Base-by-base conservation (phyloP, 805 yeast species). In the Metschnikowia continentalis region DNA sequence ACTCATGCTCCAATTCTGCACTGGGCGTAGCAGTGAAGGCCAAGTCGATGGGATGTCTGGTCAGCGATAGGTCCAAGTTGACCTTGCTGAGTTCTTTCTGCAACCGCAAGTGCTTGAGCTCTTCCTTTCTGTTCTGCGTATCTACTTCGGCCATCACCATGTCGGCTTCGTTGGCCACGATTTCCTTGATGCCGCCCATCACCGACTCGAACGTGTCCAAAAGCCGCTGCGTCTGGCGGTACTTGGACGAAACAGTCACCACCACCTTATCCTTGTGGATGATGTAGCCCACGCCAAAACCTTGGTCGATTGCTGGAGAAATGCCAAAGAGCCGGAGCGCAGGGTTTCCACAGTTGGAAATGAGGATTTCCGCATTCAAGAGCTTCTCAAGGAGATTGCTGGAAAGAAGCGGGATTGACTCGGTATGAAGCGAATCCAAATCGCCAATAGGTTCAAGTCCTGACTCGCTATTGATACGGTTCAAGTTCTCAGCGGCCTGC, bases 271-370 rank as follows among this genome's bases (percentile, higher is more conserved):
- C 88, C 40, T 76, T 81, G 66, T 91, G 90, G 58, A 90, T 86
- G 58, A 90, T 88, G 65, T 90, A 90, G 4, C 96, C 96, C 35
- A 90, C 79, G n/a, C 97, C 97, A 67, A 86, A 90, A 2, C 97
- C 97, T 62, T 88, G 91, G 44, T 90, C 86, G 13, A 86, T 77
- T 1, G 90, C 91, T 2, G 97, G 97, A 3, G 96, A 95, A 62
- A 90, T 90, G 0, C 97, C 97, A 72, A 90, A 90, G 46, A 86
- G 75, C 55, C 86, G 83, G 51, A 90, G 74, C 1, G 96, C 86
- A 5, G 96, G 96, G 65, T 90, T 90, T 36, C 97, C 97, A 71
- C 97, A 90, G 67, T 90, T 90, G n/a, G 54, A 48, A 32, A 64
- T 64, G 47, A 74, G 63, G 26, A 74, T 54, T 48, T 72, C 77